Percentiles rank a stretch among this genome's conserved stretches.
These are phyloP conservation scores for Chrysoporthe deuterocubensis DNA, from an alignment of 2,329 filamentous ascomycete genomes.

Conservation along the genomic window DNA sequence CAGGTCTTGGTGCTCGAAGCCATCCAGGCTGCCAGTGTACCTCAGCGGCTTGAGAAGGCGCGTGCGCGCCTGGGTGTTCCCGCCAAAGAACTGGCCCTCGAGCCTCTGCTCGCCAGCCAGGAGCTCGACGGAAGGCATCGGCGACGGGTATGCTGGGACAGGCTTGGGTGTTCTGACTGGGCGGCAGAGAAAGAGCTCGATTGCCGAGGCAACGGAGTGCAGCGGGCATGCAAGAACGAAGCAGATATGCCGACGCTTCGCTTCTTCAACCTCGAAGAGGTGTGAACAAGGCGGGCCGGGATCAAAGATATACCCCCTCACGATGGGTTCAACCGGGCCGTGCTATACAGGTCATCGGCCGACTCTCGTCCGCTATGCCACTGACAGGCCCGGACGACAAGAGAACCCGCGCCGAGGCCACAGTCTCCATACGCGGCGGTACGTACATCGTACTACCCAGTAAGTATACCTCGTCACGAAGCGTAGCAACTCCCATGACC, in stretches of 20 bases:
- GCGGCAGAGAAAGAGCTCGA: background rate
- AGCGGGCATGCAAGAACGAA: background rate
- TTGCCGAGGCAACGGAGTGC: background rate
- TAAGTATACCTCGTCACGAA: background rate
- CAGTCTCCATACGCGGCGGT: background rate
- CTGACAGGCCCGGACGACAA: background rate
- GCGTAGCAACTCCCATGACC: too few relatives aligned
- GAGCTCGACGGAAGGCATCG: slow-evolving; percentile 42
- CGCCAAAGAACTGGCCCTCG: slow-evolving; percentile 34
- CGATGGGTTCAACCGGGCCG: background rate
- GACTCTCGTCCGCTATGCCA: background rate
- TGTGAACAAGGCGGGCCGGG: background rate
- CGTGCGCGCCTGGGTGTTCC: slow-evolving; percentile 33
- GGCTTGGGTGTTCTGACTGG: background rate
- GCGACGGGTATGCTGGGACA: slow-evolving; percentile 15
- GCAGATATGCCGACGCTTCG: background rate
- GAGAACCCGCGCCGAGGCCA: background rate
- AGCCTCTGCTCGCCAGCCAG: slow-evolving; percentile 21
- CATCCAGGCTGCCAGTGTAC: slow-evolving; percentile 47
- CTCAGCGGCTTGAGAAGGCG: slow-evolving; percentile 27
- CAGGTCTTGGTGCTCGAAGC: slow-evolving; percentile 41
- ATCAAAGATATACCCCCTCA: background rate
- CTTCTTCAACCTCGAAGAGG: background rate
- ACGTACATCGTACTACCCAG: background rate
- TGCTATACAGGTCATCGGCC: slow-evolving; percentile 1